Conservation (phyloP, 305 asterid species). For the Euphrasia arctica region DNA sequence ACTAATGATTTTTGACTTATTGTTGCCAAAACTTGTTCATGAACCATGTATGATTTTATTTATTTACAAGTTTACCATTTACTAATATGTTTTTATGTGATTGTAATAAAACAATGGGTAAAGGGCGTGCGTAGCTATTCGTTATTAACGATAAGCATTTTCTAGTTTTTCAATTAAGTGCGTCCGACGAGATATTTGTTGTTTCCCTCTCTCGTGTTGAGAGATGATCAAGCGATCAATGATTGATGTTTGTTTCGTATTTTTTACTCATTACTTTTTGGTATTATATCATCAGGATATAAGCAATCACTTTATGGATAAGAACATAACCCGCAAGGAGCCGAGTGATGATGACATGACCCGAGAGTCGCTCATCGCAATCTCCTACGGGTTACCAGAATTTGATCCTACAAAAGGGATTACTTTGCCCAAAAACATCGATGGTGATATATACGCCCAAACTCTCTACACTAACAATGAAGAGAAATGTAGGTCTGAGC, state of each 20-base stretch:
- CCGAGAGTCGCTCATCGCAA: constrained; percentile 68
- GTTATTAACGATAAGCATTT: not conserved
- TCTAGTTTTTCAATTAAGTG: not conserved
- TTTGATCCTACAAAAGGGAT: constrained; percentile 24
- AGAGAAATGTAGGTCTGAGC: constrained; percentile 52
- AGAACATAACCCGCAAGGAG: constrained; percentile 33
- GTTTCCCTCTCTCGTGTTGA: no score
- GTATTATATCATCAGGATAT: constrained; percentile 29
- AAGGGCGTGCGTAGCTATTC: no score
- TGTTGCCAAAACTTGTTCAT: no score
- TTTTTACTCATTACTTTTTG: not conserved
- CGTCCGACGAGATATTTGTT: not conserved
- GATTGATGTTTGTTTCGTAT: not conserved
- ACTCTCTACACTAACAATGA: constrained; percentile 28
- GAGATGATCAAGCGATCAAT: no score
- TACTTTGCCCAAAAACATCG: constrained; percentile 27
- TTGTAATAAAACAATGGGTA: no score
- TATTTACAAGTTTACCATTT: no score
- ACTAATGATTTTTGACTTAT: no score
- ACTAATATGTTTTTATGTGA: no score
- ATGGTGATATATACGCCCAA: constrained; percentile 25
- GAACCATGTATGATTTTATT: no score
- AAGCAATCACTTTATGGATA: constrained; percentile 48
- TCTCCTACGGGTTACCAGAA: constrained; percentile 54
- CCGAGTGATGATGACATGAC: constrained; percentile 31